Base-by-base conservation (phyloP, 2,329 filamentous ascomycete species). In the Plenodomus lindquistii region DNA sequence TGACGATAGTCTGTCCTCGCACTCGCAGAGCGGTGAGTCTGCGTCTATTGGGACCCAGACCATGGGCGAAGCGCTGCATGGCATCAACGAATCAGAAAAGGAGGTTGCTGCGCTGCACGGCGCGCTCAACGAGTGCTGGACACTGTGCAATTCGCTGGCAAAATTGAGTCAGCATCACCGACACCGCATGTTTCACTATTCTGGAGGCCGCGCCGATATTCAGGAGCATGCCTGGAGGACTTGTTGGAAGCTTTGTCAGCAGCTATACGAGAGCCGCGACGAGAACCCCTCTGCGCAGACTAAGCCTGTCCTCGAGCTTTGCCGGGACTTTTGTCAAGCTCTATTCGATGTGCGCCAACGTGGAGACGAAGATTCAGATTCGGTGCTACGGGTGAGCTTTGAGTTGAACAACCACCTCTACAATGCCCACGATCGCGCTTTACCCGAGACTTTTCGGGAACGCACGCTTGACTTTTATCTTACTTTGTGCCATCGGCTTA, bases 321-420 rank as follows among this genome's bases (percentile, higher is more conserved):
- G 91, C 69, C 86, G 91, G 18, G 90, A 96, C 57, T 96, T 97
- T 66, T 96, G 91, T 62, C 91, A 96, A 72, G 84, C 91, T 0
- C 77, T 97, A 10, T 97, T 97, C 63, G 92, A 97, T 65, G 86
- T 93, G 16, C 82, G 92, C 34, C 82, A 87, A 50, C 85, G 85
- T 55, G 85, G 87, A 42, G 88, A 96, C 54, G 90, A 94, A 63
- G 76, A 84, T 1, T 83, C 88, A 0, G 93, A 97, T 70, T 96
- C 92, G 0, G 87, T 97, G 13, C 75, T 97, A 39, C 82, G 93
- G 40, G 92, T 97, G 57, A 96, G 90, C 74, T 96, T 96, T 67
- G 93, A 97, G 74, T 79, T 97, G 19, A 96, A 95, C 74, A 97
- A 96, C 62, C 92, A 97, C 70, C 80, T 97, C 2, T 97, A 93